Evolutionary conservation across 2,329 filamentous ascomycete genomes (phyloP), one percentile per base, ranked within the genome.

Genomic region (Fusarium pseudonygamai): DNA sequence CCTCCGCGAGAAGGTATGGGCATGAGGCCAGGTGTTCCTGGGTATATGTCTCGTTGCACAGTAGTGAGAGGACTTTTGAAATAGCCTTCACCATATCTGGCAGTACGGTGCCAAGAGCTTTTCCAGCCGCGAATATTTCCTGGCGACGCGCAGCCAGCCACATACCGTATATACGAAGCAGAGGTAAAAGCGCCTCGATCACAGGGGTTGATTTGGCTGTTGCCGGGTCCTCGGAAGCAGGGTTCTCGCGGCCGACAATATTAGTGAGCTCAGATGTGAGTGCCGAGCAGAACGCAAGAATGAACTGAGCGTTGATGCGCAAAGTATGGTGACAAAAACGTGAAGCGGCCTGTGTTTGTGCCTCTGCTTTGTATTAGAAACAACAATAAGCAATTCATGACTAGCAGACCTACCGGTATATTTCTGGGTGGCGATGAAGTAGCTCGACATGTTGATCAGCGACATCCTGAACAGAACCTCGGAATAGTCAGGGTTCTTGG

Each of bases 391-490:
- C n/a, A 58, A 22, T n/a, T 22, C 28, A 28, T n/a, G 24, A 7
- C 15, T 28, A 30, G 8, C 10, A 39, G 18, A 81, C 84, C 68
- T 69, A 83, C 83, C 79, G 26, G 76, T 75, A 57, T 78, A 80
- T 40, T 79, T 78, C 34, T 73, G 60, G 18, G 78, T 78, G 13
- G 94, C 92, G 78, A 93, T 88, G 73, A 92, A 89, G 80, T 96
- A 94, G 12, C 95, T 94, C 11, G 94, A 91, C 70, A 98, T 93
- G 77, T 97, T 98, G 75, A 96, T 90, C 49, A 98, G 85, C 11
- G 93, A 89, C 82, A 98, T 92, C 79, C 95, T 96, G 71, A 93
- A 88, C 34, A 98, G 81, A 18, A 90, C 87, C 18, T 87, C 87
- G 49, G 91, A 89, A 55, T 92, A 86, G 4, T 89, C 87, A 15